Conservation (phyloP, 192 early-diverging fungal species). For the Coemansia sp. region DNA sequence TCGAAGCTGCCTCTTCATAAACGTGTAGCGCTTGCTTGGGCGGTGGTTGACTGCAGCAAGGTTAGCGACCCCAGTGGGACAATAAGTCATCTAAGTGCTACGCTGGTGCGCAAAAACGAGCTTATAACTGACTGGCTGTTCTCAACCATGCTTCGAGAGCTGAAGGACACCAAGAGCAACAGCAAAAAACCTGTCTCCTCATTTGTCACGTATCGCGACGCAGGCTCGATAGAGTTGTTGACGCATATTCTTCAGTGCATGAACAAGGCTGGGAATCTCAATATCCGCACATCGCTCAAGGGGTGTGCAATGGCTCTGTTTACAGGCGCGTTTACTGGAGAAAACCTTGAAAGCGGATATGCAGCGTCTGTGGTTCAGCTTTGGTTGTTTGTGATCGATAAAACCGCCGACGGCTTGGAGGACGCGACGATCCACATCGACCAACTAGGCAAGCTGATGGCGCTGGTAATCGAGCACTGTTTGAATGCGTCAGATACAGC, state of each 20-base stretch:
- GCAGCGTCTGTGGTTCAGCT: constrained; percentile 19
- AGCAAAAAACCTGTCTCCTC: background rate
- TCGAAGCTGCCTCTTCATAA: constrained; percentile 23
- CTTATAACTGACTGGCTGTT: constrained; percentile 46
- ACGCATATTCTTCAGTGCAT: constrained; percentile 28
- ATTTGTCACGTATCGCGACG: constrained; percentile 9
- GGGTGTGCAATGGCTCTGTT: constrained; percentile 36
- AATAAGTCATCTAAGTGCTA: constrained; percentile 22
- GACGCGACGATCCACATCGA: constrained; percentile 26
- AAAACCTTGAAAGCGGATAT: constrained; percentile 1
- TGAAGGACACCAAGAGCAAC: constrained; percentile 17
- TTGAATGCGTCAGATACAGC: background rate
- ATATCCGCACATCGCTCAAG: constrained; percentile 27
- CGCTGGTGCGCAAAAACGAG: constrained; percentile 44
- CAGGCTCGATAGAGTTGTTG: constrained; percentile 20
- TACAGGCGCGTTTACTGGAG: constrained; percentile 22
- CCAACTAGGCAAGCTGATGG: constrained; percentile 27
- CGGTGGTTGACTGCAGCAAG: constrained; percentile 32
- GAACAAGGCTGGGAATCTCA: constrained; percentile 9
- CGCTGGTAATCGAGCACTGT: constrained; percentile 9
- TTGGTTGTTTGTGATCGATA: constrained; percentile 29
- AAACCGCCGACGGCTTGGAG: constrained; percentile 30
- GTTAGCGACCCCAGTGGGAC: background rate
- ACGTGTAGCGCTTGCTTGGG: constrained; percentile 33
- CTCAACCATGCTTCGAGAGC: constrained; percentile 42